phyloP scores from a whole-genome alignment of 129 eudicot species.

The sunflower (Helianthus annuus) region DNA sequence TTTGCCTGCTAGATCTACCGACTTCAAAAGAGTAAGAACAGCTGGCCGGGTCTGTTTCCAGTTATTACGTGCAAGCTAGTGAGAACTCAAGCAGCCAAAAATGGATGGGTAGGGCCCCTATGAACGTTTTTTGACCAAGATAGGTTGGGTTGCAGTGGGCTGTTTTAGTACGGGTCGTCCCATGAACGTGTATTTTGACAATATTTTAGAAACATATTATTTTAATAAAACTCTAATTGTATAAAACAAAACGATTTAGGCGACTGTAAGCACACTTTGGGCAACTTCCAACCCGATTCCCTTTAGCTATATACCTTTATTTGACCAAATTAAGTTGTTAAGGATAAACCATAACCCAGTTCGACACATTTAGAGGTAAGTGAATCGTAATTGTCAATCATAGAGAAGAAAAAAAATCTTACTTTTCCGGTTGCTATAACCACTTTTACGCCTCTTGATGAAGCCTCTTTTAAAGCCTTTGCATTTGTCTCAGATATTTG shows the following conservation, averaged over 20 bases:
- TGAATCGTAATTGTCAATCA: background rate
- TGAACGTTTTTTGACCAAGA: constrained; percentile 6
- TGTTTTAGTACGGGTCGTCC: background rate
- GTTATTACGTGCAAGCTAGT: constrained; percentile 8
- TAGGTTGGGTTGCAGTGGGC: background rate
- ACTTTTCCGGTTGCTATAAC: constrained; percentile 98
- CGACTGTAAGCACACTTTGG: background rate
- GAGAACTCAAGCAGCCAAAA: constrained; percentile 16
- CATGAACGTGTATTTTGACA: background rate
- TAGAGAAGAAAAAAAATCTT: constrained; percentile 34
- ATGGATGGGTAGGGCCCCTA: background rate
- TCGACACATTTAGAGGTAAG: background rate
- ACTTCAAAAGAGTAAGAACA: constrained; percentile 60
- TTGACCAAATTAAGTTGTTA: background rate
- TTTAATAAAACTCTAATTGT: background rate
- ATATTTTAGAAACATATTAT: background rate
- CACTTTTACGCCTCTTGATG: constrained; percentile 82
- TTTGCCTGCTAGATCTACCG: constrained; percentile 74
- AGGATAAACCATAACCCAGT: constrained; percentile 4
- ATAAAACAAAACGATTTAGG: background rate
- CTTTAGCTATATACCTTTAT: background rate
- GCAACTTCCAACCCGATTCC: background rate
- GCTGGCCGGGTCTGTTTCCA: constrained; percentile 78
- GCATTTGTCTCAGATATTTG: constrained; percentile 67
- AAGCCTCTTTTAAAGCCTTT: constrained; percentile 78